Percentiles rank a stretch among this genome's conserved stretches.
These are phyloP conservation scores for Podospora fimiseda DNA, from an alignment of 495 filamentous ascomycete species.

Conservation along the genomic window DNA sequence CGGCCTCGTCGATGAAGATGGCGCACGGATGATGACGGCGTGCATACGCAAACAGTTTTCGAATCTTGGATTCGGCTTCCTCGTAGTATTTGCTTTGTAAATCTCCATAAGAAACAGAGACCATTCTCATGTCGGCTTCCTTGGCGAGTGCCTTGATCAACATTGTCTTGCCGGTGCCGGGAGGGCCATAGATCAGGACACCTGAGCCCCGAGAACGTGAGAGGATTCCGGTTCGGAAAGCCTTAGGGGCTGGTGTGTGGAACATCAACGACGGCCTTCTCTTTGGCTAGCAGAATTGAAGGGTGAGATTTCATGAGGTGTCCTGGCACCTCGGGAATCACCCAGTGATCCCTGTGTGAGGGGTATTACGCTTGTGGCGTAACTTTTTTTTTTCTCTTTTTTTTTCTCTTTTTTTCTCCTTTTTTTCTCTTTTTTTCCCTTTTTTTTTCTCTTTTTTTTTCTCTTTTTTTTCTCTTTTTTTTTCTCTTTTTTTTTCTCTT, in stretches of 20 bases:
- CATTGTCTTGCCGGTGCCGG: conserved; percentile 84
- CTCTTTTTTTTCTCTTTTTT: neutral
- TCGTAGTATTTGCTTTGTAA: conserved; percentile 10
- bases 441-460: neutral
- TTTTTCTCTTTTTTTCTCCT: neutral
- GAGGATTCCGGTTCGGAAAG: conserved; percentile 6
- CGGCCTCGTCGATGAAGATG: conserved; percentile 27
- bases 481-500: neutral
- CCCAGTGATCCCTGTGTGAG: too few relatives aligned
- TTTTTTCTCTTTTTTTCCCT: neutral
- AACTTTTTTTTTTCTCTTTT: neutral
- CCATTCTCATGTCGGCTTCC: conserved; percentile 10
- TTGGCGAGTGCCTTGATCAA: conserved; percentile 14
- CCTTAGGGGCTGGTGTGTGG: too few relatives aligned
- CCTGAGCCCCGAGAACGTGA: conserved; percentile 50
- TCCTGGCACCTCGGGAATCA: too few relatives aligned
- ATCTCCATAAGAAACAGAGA: conserved; percentile 7
- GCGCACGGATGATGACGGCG: conserved; percentile 18
- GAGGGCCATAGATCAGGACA: conserved; percentile 88
- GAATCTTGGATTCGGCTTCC: conserved; percentile 21
- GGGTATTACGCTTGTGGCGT: too few relatives aligned
- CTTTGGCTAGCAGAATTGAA: too few relatives aligned
- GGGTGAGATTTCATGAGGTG: too few relatives aligned
- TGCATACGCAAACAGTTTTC: conserved; percentile 17
- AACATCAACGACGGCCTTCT: too few relatives aligned